Percentiles rank a stretch among this genome's conserved stretches.
Evolutionary conservation across 1,284 basidiomycete genomes (phyloP).

Genomic region (Naganishia albida): DNA sequence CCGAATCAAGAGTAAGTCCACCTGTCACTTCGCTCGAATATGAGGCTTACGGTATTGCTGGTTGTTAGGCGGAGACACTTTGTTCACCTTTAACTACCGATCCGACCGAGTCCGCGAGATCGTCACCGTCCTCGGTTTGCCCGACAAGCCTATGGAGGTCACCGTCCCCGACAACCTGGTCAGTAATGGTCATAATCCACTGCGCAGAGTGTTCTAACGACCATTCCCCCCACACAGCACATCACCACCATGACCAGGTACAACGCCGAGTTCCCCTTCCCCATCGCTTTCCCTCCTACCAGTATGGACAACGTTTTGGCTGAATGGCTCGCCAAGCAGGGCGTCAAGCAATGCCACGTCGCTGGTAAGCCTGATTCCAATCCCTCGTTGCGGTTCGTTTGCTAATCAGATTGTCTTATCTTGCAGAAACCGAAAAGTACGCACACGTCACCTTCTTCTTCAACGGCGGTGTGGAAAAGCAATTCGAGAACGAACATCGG

Average conservation of each 20-base stretch:
- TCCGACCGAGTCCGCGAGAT: constrained; percentile 92
- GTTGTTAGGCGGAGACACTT: constrained; percentile 65
- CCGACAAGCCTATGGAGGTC: constrained; percentile 78
- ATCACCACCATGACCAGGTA: constrained; percentile 93
- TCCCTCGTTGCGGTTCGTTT: background rate
- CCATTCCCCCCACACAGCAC: constrained; percentile 57
- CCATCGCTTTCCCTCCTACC: constrained; percentile 83
- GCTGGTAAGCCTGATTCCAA: constrained; percentile 60
- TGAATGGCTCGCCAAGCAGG: constrained; percentile 78
- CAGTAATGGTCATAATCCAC: constrained; percentile 39
- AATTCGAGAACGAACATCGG: constrained; percentile 79
- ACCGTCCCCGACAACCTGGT: constrained; percentile 80
- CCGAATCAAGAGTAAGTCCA: constrained; percentile 68
- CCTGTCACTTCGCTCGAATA: background rate
- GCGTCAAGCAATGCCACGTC: constrained; percentile 78
- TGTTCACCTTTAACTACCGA: constrained; percentile 94
- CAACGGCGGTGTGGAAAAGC: constrained; percentile 89
- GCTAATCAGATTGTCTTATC: constrained; percentile 3
- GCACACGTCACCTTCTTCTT: constrained; percentile 96
- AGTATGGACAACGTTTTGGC: constrained; percentile 87
- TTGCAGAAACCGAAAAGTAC: constrained; percentile 84
- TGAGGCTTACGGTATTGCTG: constrained; percentile 21
- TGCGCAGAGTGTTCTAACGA: no score
- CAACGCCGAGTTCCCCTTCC: constrained; percentile 82
- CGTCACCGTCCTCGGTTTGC: constrained; percentile 71